Evolutionary conservation across 176 grass and related monocot species (phyloP).

Genomic region (Luzula sylvatica): DNA sequence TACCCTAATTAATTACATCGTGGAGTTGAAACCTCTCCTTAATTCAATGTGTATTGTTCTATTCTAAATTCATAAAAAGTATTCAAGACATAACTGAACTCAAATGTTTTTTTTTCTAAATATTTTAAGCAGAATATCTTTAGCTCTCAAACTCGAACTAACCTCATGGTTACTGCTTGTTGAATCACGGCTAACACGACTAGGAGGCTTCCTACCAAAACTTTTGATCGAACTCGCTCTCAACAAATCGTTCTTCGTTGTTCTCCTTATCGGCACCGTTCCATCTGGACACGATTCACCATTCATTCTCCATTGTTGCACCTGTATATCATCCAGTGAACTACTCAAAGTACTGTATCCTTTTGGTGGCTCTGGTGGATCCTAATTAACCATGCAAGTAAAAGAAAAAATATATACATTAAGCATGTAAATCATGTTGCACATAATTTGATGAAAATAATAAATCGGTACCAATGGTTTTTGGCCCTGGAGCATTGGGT

Average conservation of each 20-base stretch:
- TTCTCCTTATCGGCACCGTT: constrained; percentile 43
- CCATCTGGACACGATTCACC: constrained; percentile 59
- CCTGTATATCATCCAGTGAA: constrained; percentile 11
- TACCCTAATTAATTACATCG: constrained; percentile 27
- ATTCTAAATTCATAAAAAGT: neutral
- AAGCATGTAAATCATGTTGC: neutral
- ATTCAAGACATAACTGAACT: neutral
- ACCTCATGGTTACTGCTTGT: constrained; percentile 63
- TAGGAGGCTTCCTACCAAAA: constrained; percentile 55
- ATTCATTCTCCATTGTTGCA: constrained; percentile 46
- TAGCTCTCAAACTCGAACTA: constrained; percentile 22
- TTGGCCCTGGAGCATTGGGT: constrained; percentile 46
- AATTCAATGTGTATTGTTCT: neutral
- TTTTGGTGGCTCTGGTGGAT: constrained; percentile 20
- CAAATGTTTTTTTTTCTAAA: neutral
- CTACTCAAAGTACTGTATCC: constrained; percentile 6
- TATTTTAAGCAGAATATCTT: constrained; percentile 25
- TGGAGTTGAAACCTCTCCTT: constrained; percentile 19
- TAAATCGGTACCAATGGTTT: constrained; percentile 60
- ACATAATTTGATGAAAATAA: too few species aligned
- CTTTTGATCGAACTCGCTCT: constrained; percentile 31
- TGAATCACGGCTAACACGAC: constrained; percentile 45
- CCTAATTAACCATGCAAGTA: constrained; percentile 25
- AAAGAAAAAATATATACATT: neutral
- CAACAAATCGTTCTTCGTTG: constrained; percentile 46